Evolutionary conservation across 805 yeast genomes (phyloP), one percentile per base, ranked within the genome.

Genomic region (Cyberlindnera nakhonratchasimensis): DNA sequence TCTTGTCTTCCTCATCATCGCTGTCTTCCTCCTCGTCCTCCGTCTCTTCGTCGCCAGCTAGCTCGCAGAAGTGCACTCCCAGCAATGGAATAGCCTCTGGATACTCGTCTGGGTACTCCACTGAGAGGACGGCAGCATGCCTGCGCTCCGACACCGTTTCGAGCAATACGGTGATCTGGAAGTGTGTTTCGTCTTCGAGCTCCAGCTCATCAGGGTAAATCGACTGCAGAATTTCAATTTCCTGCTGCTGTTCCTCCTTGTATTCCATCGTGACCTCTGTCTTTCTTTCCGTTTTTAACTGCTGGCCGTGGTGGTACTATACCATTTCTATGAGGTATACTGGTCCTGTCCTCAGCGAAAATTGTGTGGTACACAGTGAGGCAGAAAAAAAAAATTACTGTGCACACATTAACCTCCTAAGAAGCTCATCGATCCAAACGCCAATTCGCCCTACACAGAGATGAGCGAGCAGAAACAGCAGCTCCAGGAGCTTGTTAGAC

Each of bases 141-240:
- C 65, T 67, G 31, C 79, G 67, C 19, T 72, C 79, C 8, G 87
- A 71, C 5, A 73, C 71, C 3, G 91, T 80, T 51, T 91, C 97
- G 34, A 90, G 68, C 17, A 59, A 55, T n/a, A 88, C 52, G 37
- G 67, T 67, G 26, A 91, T 74, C 32, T 77, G 70, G 59, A 78
- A 86, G 28, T 70, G 70, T 6, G 69, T 63, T 2, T 67, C 64
- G 29, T 65, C 50, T 16, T 44, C 53, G 18, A 48, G 35, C 22
- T 59, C 65, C 24, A 87, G 65, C 62, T 91, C 99, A 58, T 91
- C 97, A 6, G 98, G 99, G 61, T 93, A 91, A 42, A 91, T 91
- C 14, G 95, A 82, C 59, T 86, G 82, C 44, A 91, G 73, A 39
- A 93, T 89, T 62, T 90, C 97, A 34, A 93, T 61, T 63, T 91